phyloP scores from a whole-genome alignment of 208 protist species.

The Crithidia sp. region DNA sequence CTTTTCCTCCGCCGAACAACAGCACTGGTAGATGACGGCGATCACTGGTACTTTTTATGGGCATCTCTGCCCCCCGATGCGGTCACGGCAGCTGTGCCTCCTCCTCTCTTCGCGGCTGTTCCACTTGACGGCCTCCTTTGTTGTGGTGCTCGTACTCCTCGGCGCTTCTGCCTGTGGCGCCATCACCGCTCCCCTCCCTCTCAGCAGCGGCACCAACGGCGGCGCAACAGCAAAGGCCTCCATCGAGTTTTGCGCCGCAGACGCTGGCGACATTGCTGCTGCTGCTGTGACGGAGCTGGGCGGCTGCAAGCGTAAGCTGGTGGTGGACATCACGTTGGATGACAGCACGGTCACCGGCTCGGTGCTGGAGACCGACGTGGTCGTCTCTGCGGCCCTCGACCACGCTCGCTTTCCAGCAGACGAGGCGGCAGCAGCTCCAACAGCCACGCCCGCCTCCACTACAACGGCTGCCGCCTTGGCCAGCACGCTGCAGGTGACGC shows the following conservation, averaged over 20 bases:
- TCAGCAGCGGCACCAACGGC: slow-evolving; percentile 3
- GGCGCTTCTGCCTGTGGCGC: too few relatives aligned
- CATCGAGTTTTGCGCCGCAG: slow-evolving; percentile 14
- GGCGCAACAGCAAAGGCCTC: slow-evolving; percentile 9
- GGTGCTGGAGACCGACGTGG: slow-evolving; percentile 22
- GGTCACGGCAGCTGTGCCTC: too few relatives aligned
- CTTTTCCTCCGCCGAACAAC: too few relatives aligned
- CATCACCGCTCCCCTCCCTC: neutral
- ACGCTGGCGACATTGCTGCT: neutral
- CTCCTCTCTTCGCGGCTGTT: too few relatives aligned
- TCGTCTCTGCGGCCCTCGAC: slow-evolving; percentile 13
- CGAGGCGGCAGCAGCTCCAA: neutral
- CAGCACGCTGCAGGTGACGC: slow-evolving; percentile 26
- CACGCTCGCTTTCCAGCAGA: slow-evolving; percentile 14
- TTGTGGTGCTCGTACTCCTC: too few relatives aligned
- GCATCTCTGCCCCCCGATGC: too few relatives aligned
- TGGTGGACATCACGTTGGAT: slow-evolving; percentile 36
- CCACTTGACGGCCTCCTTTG: too few relatives aligned
- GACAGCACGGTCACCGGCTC: slow-evolving; percentile 26
- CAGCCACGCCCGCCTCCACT: neutral
- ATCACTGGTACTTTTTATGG: too few relatives aligned
- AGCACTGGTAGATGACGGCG: too few relatives aligned
- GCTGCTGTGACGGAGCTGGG: neutral
- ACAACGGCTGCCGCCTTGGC: neutral
- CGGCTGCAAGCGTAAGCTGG: slow-evolving; percentile 27